Evolutionary conservation across 116 monocot genomes (phyloP).

Genomic region (Thalassia testudinum): DNA sequence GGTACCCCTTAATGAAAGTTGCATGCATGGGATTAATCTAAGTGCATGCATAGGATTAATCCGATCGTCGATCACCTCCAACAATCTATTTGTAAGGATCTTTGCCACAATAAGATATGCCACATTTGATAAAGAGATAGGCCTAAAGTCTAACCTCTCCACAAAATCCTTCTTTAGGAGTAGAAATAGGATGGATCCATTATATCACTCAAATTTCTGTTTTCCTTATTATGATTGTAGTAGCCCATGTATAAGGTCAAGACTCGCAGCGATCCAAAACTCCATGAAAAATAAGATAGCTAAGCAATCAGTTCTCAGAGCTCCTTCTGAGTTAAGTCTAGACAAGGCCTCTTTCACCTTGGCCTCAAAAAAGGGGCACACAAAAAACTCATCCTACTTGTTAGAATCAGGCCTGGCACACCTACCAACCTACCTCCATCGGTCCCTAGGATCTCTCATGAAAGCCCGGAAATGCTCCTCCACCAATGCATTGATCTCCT

Average conservation of each 20-base stretch:
- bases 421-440: not conserved
- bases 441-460: not conserved
- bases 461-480: too few relatives aligned
- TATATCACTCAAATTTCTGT: not conserved
- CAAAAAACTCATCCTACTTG: not conserved
- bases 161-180: not conserved
- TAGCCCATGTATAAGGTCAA: not conserved
- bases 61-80: too few relatives aligned
- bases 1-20: not conserved
- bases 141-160: not conserved
- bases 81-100: too few relatives aligned
- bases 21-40: not conserved
- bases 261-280: not conserved
- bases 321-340: too few relatives aligned
- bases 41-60: too few relatives aligned
- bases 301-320: not conserved
- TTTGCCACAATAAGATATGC: not conserved
- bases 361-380: not conserved
- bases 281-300: not conserved
- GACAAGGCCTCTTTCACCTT: not conserved
- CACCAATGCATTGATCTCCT: too few relatives aligned
- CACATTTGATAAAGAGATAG: not conserved
- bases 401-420: not conserved
- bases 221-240: not conserved
- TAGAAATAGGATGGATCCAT: not conserved